These are phyloP conservation scores for Lactifluus echinatus DNA, from an alignment of 768 basidiomycete genomes.

Conservation along the genomic window DNA sequence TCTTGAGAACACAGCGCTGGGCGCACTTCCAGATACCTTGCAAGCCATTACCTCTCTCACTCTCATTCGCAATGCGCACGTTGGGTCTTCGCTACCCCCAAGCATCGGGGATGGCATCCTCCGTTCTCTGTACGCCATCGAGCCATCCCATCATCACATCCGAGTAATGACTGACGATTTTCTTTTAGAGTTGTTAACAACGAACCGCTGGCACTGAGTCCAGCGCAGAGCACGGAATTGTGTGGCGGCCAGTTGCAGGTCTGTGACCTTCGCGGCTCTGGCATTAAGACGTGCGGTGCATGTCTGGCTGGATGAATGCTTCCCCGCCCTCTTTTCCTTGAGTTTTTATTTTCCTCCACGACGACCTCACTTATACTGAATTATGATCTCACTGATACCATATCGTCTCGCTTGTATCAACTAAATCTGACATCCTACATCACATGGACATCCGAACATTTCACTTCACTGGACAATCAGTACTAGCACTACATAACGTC, in stretches of 20 bases:
- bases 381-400: neutral
- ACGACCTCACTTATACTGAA: neutral
- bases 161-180: neutral
- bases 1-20: slow-evolving; percentile 35
- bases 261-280: slow-evolving; percentile 20
- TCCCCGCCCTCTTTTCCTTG: neutral
- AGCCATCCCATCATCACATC: neutral
- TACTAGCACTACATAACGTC: neutral
- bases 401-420: neutral
- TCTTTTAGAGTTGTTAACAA: slow-evolving; percentile 16
- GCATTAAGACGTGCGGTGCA: slow-evolving; percentile 16
- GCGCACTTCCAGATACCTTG: slow-evolving; percentile 30
- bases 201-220: slow-evolving; percentile 13
- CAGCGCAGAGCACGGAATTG: slow-evolving; percentile 13
- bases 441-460: neutral
- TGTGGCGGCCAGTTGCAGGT: slow-evolving; percentile 11
- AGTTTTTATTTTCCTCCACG: neutral
- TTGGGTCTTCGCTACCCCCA: slow-evolving; percentile 33
- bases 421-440: neutral
- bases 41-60: slow-evolving; percentile 30
- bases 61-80: slow-evolving; percentile 34
- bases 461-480: neutral
- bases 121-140: slow-evolving; percentile 32
- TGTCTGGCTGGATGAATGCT: slow-evolving; percentile 17
- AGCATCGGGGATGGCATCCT: slow-evolving; percentile 29